phyloP scores from a whole-genome alignment of 164 flowering plant genomes.

The Aristolochia contorta region DNA sequence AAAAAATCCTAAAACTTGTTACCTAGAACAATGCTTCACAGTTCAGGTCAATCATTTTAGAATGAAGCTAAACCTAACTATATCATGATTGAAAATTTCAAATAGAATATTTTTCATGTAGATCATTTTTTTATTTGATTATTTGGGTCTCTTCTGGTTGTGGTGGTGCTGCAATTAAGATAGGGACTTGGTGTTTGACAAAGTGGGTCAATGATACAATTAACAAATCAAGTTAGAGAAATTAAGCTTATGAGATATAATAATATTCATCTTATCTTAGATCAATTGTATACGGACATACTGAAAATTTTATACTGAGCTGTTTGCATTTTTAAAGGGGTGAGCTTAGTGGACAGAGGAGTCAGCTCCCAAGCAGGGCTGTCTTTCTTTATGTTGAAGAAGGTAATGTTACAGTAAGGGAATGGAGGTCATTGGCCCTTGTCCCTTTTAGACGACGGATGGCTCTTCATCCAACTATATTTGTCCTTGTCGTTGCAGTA shows the following conservation, averaged over 20 bases:
- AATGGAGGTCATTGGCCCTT: neutral
- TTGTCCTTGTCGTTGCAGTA: neutral
- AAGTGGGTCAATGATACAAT: neutral
- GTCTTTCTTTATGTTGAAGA: neutral
- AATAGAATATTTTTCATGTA: too few species aligned
- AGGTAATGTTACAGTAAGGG: neutral
- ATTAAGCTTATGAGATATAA: neutral
- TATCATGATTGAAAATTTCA: too few species aligned
- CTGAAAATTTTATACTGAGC: neutral
- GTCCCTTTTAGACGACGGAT: neutral
- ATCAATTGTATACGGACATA: neutral
- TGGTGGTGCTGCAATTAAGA: neutral
- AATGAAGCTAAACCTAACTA: too few species aligned
- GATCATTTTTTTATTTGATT: too few species aligned
- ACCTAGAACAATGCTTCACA: too few species aligned
- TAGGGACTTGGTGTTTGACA: neutral
- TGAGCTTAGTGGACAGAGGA: neutral
- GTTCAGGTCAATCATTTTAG: too few species aligned
- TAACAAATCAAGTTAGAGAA: neutral
- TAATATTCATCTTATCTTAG: neutral
- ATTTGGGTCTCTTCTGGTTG: neutral
- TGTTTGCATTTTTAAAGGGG: neutral
- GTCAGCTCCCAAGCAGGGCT: neutral
- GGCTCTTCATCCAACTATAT: slow-evolving; percentile 4
- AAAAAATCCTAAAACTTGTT: too few species aligned